These are phyloP conservation scores for Calonectria pseudoreteaudii DNA, from an alignment of 2,329 filamentous ascomycete species.

Conservation along the genomic window DNA sequence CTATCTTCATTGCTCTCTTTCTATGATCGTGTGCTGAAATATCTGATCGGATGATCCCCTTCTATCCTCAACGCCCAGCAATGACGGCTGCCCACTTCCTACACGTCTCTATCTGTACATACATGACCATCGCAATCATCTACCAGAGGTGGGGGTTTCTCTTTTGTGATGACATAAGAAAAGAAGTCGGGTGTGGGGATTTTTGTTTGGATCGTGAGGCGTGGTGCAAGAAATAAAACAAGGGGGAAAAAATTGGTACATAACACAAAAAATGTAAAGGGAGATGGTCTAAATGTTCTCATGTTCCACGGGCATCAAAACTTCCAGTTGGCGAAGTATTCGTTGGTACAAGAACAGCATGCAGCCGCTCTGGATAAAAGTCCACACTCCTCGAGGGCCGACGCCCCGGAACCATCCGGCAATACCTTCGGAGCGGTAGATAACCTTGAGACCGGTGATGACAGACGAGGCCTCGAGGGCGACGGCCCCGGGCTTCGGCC, in stretches of 20 bases:
- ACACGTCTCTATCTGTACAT: constrained; percentile 42
- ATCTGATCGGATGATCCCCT: constrained; percentile 35
- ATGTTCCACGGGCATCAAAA: constrained; percentile 51
- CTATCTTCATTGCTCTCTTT: constrained; percentile 40
- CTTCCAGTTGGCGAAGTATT: constrained; percentile 81
- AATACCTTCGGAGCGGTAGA: constrained; percentile 91
- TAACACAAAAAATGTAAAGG: constrained; percentile 4
- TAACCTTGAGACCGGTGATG: constrained; percentile 82
- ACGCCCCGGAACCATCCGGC: constrained; percentile 95
- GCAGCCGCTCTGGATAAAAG: constrained; percentile 94
- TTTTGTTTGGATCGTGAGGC: neutral
- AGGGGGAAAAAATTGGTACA: neutral
- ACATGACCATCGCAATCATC: constrained; percentile 39
- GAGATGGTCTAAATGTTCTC: constrained; percentile 39
- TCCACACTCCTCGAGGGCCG: constrained; percentile 93
- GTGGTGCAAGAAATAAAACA: constrained; percentile 11
- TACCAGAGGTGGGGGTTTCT: constrained; percentile 13
- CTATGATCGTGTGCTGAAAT: constrained; percentile 40
- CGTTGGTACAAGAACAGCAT: constrained; percentile 98
- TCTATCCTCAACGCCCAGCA: constrained; percentile 48
- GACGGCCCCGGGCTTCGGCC: constrained; percentile 81
- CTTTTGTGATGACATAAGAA: constrained; percentile 14
- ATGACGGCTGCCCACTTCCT: constrained; percentile 36
- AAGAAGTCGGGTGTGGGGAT: constrained; percentile 18
- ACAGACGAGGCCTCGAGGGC: constrained; percentile 92